Evolutionary conservation across 176 grass and related monocot genomes (phyloP).

Genomic region (Zoysia pacifica): DNA sequence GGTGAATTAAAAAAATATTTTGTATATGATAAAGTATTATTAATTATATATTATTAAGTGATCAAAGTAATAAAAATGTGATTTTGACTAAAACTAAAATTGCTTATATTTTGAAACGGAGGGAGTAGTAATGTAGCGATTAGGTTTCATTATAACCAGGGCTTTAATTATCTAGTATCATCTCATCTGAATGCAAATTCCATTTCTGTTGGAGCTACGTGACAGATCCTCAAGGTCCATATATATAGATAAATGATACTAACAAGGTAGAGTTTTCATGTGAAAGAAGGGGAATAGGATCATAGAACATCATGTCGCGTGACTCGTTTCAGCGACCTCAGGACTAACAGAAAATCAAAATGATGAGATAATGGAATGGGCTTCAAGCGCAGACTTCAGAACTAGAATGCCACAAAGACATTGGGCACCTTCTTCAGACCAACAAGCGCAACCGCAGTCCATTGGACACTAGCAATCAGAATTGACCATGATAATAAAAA

Average conservation of each 20-base stretch:
- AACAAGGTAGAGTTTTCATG: constrained; percentile 13
- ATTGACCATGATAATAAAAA: not conserved
- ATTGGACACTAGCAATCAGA: not conserved
- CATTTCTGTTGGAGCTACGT: not conserved
- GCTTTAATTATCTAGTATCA: not conserved
- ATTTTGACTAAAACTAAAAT: too few relatives aligned
- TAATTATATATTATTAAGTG: too few relatives aligned
- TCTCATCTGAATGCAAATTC: constrained; percentile 12
- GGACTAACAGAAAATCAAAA: constrained; percentile 42
- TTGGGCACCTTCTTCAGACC: constrained; percentile 25
- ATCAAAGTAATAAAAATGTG: too few relatives aligned
- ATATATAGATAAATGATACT: constrained; percentile 21
- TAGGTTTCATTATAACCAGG: not conserved
- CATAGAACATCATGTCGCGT: constrained; percentile 31
- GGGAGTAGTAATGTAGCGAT: not conserved
- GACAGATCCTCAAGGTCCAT: not conserved
- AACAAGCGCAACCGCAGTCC: constrained; percentile 24
- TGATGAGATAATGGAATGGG: constrained; percentile 30
- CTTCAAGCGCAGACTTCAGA: constrained; percentile 26
- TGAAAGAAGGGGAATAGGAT: not conserved
- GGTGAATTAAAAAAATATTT: too few relatives aligned
- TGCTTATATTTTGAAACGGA: too few relatives aligned
- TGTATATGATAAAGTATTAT: too few relatives aligned
- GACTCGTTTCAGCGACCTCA: constrained; percentile 14
- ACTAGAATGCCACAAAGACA: constrained; percentile 45